Base-by-base conservation (phyloP, 768 basidiomycete species). In the Phaeolepiota aurea region DNA sequence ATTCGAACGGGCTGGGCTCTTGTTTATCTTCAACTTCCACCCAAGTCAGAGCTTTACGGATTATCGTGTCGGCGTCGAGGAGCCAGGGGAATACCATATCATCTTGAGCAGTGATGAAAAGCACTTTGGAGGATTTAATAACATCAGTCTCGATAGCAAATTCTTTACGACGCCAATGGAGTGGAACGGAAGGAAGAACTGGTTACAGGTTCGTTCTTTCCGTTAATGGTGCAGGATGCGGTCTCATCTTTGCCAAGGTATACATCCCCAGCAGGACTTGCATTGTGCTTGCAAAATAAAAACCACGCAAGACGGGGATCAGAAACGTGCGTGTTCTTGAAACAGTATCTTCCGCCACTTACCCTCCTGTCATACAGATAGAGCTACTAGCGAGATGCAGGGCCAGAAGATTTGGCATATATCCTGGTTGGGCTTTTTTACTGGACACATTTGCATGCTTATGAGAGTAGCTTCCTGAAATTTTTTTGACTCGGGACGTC, bases 1-100 rank as follows among this genome's bases (percentile, higher is more conserved):
- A 4, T 97, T 79, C 56, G 96, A 99, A 68, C 85, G 96, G 38
- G 92, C 87, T 14, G 87, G 89, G 21, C 71, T 98, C 32, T 64
- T 99, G 33, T 99, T 97, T 68, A 71, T 98, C 51, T 98, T 96
- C 76, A 98, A 99, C 65, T 94, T 98, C 74, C 82, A 97, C 66
- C 82, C 89, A 3, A 77, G 74, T n/a, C 61, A 87, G 30, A 94
- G 91, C 44, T 99, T 81, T 66, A 78, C 81, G 33, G 91, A 97
- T 61, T 99, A 97, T 62, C 80, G 92, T 35, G 82, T 98, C 38
- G 96, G 96, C 3, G 77, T 94, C 15, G 82, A 97, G 23, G 73
- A 62, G 37, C 63, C 86, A 19, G 96, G 96, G 7, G 80, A 92
- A 61, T 98, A 98, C 62, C 69, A 64, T 37, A 73, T 90, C 46